Percentiles rank a stretch among this genome's conserved stretches.
Evolutionary conservation across 2,329 filamentous ascomycete genomes (phyloP).

Genomic region (Fusarium humuli): DNA sequence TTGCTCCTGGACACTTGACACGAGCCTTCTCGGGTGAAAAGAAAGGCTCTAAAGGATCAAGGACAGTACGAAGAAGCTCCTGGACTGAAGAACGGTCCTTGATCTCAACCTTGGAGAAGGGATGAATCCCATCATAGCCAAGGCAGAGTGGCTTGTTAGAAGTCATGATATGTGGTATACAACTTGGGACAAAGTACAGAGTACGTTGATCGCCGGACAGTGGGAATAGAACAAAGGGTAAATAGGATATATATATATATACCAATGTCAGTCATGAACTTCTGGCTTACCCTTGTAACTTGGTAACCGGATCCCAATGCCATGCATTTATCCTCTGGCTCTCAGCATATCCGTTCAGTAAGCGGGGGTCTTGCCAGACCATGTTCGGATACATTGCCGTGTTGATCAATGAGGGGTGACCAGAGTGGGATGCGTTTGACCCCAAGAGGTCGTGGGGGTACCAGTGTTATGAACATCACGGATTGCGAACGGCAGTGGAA

Average conservation of each 20-base stretch:
- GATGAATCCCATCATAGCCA: conserved; percentile 65
- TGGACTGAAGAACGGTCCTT: conserved; percentile 68
- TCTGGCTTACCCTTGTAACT: conserved; percentile 3
- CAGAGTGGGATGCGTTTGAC: conserved; percentile 14
- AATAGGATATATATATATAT: conserved; percentile 17
- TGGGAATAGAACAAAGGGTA: not conserved
- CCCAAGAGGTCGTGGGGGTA: conserved; percentile 36
- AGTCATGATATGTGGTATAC: conserved; percentile 29
- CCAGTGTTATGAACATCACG: conserved; percentile 6
- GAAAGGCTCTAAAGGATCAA: conserved; percentile 77
- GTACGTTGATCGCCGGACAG: not conserved
- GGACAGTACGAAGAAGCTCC: conserved; percentile 69
- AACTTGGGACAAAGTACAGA: not conserved
- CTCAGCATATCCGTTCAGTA: conserved; percentile 8
- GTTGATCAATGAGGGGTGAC: conserved; percentile 34
- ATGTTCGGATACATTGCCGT: conserved; percentile 16
- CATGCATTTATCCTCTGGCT: conserved; percentile 18
- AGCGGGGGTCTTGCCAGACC: conserved; percentile 17
- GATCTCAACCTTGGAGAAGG: conserved; percentile 65
- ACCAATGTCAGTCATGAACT: conserved; percentile 7
- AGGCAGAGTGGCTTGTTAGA: conserved; percentile 51
- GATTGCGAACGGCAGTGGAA: conserved; percentile 8
- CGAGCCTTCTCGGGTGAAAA: conserved; percentile 75
- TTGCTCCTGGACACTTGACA: conserved; percentile 74
- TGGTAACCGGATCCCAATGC: conserved; percentile 16